A percentile compares a stretch with the other conserved stretches of the same genome.
Evolutionary conservation across 116 monocot genomes (phyloP).

Genomic region (Iris pallida): DNA sequence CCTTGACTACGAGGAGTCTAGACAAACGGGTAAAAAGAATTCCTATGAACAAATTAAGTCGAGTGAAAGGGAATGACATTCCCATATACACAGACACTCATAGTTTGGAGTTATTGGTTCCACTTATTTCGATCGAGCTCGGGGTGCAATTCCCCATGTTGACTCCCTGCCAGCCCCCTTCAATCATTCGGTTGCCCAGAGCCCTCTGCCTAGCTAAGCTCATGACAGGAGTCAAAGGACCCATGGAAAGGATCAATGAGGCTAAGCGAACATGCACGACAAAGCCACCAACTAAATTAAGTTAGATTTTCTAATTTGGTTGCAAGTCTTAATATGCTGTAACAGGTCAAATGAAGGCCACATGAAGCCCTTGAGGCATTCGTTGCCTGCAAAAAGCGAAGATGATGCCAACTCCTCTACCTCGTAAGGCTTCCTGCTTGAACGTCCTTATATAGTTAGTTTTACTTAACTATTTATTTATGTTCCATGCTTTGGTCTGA

Average conservation of each 20-base stretch:
- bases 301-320: neutral
- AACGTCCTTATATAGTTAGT: neutral
- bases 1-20: too few species aligned
- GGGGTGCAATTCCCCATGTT: too few species aligned
- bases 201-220: neutral
- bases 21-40: too few species aligned
- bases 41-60: too few species aligned
- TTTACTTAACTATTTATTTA: neutral
- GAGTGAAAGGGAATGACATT: too few species aligned
- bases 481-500: neutral
- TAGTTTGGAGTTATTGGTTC: too few species aligned
- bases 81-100: too few species aligned
- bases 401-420: conserved; percentile 25
- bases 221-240: too few species aligned
- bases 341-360: conserved; percentile 12
- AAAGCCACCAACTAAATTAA: neutral
- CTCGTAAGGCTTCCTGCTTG: conserved; percentile 19
- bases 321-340: conserved; percentile 6
- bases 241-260: too few species aligned
- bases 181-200: neutral
- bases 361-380: neutral
- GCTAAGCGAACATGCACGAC: too few species aligned
- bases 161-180: neutral
- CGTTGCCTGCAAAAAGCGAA: conserved; percentile 7
- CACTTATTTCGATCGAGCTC: too few species aligned